Conservation (phyloP, 495 filamentous ascomycete genomes). For the Daldinia loculata region DNA sequence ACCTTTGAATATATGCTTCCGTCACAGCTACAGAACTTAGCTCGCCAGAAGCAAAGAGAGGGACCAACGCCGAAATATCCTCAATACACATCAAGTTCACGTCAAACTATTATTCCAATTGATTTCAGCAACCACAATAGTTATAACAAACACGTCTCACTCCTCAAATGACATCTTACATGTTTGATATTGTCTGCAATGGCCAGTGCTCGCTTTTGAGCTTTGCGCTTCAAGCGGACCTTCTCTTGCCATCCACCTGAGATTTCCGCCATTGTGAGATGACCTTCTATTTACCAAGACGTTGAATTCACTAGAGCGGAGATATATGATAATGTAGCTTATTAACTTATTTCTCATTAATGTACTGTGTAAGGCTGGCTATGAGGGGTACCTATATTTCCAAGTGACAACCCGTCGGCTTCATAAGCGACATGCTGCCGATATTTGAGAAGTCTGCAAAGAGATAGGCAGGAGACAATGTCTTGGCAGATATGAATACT, state of each 20-base stretch:
- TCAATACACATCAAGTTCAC: constrained; percentile 55
- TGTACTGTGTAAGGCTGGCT: neutral
- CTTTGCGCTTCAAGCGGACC: constrained; percentile 30
- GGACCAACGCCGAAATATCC: constrained; percentile 47
- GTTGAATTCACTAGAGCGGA: neutral
- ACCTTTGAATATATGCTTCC: constrained; percentile 62
- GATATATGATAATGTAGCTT: neutral
- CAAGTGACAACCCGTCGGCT: neutral
- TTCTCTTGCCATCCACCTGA: constrained; percentile 26
- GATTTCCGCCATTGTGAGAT: constrained; percentile 26
- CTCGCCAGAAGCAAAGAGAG: constrained; percentile 49
- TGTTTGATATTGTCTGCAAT: constrained; percentile 22
- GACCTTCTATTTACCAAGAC: neutral
- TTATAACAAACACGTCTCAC: neutral
- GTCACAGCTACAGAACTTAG: constrained; percentile 55
- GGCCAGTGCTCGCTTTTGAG: constrained; percentile 27
- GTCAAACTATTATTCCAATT: constrained; percentile 18
- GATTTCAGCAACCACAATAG: constrained; percentile 18
- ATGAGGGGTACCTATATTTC: neutral
- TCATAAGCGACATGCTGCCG: neutral
- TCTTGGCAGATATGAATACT: neutral
- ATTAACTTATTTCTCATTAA: constrained; percentile 1
- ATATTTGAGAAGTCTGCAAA: neutral
- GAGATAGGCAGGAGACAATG: neutral
- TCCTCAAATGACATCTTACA: neutral